Conservation (phyloP, 2,329 filamentous ascomycete species). For the Sporothrix euskadiensis region DNA sequence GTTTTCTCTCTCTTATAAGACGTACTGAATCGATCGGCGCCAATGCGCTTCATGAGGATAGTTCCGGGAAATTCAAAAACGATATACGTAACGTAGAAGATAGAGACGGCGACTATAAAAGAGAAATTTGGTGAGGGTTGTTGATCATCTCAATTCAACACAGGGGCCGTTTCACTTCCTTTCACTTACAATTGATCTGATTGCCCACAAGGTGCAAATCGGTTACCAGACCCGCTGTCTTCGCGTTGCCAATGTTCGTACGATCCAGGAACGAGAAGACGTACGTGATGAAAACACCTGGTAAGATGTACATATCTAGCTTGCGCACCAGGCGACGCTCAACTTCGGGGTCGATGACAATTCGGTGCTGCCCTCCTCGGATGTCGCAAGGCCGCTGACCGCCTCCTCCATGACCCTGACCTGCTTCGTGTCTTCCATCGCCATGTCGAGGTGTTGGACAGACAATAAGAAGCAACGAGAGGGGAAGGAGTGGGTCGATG, state of each 20-base stretch:
- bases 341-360: conserved; percentile 22
- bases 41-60: background rate
- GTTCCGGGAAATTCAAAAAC: background rate
- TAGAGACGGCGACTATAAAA: background rate
- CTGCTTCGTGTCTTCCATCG: background rate
- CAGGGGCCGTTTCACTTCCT: no score
- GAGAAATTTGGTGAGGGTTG: background rate
- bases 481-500: no score
- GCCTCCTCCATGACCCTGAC: conserved; percentile 16
- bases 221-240: conserved; percentile 19
- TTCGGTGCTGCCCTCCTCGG: conserved; percentile 16
- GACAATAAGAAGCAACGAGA: background rate
- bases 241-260: conserved; percentile 29
- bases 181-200: conserved; percentile 5
- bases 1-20: background rate
- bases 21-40: background rate
- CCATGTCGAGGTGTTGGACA: background rate
- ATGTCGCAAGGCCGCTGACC: conserved; percentile 12
- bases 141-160: no score
- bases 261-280: conserved; percentile 29
- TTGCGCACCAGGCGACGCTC: conserved; percentile 28
- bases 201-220: conserved; percentile 14
- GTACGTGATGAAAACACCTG: conserved; percentile 3
- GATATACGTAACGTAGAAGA: background rate
- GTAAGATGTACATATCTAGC: conserved; percentile 22